phyloP scores from a whole-genome alignment of 108 stramenopile species.

The Skeletonema menzelii region DNA sequence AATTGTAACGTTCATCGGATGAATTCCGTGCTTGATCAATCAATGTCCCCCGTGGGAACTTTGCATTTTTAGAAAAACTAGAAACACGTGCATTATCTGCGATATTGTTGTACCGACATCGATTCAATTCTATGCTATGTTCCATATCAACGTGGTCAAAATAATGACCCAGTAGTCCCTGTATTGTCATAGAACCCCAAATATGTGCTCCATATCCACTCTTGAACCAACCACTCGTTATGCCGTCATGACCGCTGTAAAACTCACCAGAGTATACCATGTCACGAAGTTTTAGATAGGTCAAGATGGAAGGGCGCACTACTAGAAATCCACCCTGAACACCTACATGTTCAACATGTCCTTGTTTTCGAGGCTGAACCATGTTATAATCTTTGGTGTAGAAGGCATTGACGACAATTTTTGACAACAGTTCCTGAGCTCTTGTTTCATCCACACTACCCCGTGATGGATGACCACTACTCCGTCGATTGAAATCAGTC shows the following conservation, averaged over 20 bases:
- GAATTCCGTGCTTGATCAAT: slow-evolving; percentile 1
- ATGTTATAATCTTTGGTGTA: slow-evolving; percentile 73
- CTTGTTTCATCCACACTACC: slow-evolving; percentile 2
- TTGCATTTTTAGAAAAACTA: background rate
- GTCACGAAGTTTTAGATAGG: slow-evolving; percentile 53
- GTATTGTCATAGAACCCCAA: slow-evolving; percentile 45
- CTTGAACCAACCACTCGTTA: slow-evolving; percentile 52
- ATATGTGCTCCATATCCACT: slow-evolving; percentile 65
- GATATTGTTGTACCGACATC: slow-evolving; percentile 85
- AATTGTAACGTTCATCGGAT: slow-evolving; percentile 1
- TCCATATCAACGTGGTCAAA: slow-evolving; percentile 44
- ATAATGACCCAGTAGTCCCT: slow-evolving; percentile 77
- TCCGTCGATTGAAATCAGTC: slow-evolving; percentile 16
- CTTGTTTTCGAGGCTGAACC: background rate
- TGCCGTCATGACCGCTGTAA: slow-evolving; percentile 9
- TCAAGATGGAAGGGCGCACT: slow-evolving; percentile 53
- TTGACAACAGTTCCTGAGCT: slow-evolving; percentile 6
- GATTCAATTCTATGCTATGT: slow-evolving; percentile 59
- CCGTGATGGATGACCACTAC: slow-evolving; percentile 1
- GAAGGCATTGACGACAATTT: slow-evolving; percentile 48
- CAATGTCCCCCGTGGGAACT: slow-evolving; percentile 10
- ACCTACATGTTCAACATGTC: slow-evolving; percentile 29
- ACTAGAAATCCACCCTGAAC: slow-evolving; percentile 91
- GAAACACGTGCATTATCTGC: slow-evolving; percentile 54
- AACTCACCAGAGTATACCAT: slow-evolving; percentile 66